phyloP scores from a whole-genome alignment of 2,329 filamentous ascomycete species.

The Raffaelea albimanens region DNA sequence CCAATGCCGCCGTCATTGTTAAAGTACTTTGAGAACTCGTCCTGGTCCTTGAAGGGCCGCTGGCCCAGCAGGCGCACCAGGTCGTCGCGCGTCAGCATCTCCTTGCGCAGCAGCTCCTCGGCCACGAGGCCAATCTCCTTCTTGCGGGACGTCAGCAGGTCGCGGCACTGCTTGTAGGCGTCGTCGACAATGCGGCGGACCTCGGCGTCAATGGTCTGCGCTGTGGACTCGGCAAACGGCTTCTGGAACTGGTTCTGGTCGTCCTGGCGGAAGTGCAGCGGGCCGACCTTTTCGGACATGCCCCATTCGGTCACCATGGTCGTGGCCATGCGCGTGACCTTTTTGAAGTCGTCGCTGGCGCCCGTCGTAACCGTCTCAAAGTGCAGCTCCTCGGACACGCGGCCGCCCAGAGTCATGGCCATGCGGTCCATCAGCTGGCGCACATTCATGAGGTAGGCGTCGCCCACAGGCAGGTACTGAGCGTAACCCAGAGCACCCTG shows the following conservation, averaged over 20 bases:
- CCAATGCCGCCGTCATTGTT: constrained; percentile 41
- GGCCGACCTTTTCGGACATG: constrained; percentile 91
- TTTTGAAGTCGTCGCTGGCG: constrained; percentile 95
- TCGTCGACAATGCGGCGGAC: constrained; percentile 86
- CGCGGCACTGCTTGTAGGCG: constrained; percentile 83
- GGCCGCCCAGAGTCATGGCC: constrained; percentile 97
- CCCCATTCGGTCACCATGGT: constrained; percentile 99
- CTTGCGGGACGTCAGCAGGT: constrained; percentile 78
- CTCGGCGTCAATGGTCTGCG: constrained; percentile 83
- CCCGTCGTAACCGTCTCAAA: constrained; percentile 95
- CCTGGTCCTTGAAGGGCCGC: constrained; percentile 72
- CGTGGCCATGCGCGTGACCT: constrained; percentile 91
- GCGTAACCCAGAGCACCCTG: constrained; percentile 91
- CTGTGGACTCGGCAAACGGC: constrained; percentile 91
- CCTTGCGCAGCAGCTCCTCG: constrained; percentile 86
- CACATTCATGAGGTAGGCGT: constrained; percentile 92
- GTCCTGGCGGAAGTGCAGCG: constrained; percentile 74
- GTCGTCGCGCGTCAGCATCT: constrained; percentile 84
- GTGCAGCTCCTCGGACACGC: constrained; percentile 91
- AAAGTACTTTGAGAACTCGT: constrained; percentile 95
- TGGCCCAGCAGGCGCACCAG: constrained; percentile 81
- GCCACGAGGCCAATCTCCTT: constrained; percentile 80
- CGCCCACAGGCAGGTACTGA: constrained; percentile 85
- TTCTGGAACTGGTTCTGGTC: constrained; percentile 77
- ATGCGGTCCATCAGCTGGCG: constrained; percentile 98